Base-by-base conservation (phyloP, 2,329 filamentous ascomycete species). In the Botryosphaeria dothidea region DNA sequence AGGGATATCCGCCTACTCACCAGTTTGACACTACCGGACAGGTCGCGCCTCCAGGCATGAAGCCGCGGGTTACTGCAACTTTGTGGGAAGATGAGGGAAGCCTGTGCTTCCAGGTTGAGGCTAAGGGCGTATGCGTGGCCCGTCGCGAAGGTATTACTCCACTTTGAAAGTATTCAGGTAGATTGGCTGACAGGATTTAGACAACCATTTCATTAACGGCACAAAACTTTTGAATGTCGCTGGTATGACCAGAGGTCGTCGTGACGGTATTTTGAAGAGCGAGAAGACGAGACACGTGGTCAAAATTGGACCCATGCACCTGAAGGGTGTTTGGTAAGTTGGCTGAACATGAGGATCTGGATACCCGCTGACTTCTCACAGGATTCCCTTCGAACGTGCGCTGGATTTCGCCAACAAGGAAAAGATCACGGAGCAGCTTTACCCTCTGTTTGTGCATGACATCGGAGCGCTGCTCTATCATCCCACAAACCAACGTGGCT, bases 171-270 rank as follows among this genome's bases (percentile, higher is more conserved):
- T 13, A 7, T 21, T 4, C 8, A 3, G n/a, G 49, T 27, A 21
- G 13, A 46, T 4, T 34, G 7, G 27, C 38, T 72, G 56, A 70
- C 61, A 27, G 65, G 36, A 31, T 45, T 58, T 68, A 96, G 94
- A 97, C 73, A 98, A 97, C 79, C 92, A 97, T 80, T 97, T 99
- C 92, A 97, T 99, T 78, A 99, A 98, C 73, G 95, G 95, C 19
- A 99, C 95, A 0, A 99, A 98, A 79, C 83, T 99, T 65, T 82
- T 98, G 65, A 99, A 99, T 70, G 95, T 99, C 62, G 95, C 95
- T 58, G 94, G 95, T 13, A 99, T 99, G 95, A 99, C 95, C 15
- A 88, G 95, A 77, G 95, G 95, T 64, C 90, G 95, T 69, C 88
- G 95, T 73, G 95, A 99, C 74, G 95, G 95, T 54, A 98, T 99